phyloP scores from a whole-genome alignment of 225 moss, liverwort and hornwort species.

The Bryoerythrophyllum caledonicum region DNA sequence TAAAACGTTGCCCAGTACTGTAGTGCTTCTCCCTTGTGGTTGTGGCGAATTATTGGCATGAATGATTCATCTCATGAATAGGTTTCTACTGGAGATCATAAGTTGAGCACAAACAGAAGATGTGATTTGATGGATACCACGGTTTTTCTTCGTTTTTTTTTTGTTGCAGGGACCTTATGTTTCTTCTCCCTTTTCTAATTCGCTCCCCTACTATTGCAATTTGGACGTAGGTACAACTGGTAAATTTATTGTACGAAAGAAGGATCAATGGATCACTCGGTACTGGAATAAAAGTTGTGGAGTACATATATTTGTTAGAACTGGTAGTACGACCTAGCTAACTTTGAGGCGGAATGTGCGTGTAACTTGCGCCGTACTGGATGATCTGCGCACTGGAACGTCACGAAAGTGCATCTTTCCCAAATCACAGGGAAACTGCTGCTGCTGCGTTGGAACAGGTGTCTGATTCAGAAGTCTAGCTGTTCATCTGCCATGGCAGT shows the following conservation, averaged over 20 bases:
- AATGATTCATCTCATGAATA: too few species aligned
- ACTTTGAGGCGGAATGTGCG: conserved; percentile 32
- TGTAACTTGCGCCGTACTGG: conserved; percentile 26
- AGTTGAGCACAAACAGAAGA: too few species aligned
- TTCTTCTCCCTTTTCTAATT: too few species aligned
- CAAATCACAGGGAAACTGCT: conserved; percentile 38
- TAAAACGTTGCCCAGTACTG: too few species aligned
- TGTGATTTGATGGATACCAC: too few species aligned
- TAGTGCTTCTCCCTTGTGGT: too few species aligned
- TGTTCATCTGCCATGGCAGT: conserved; percentile 25
- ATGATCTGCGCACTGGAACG: conserved; percentile 8
- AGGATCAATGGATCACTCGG: background rate
- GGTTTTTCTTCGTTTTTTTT: too few species aligned
- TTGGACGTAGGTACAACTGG: too few species aligned
- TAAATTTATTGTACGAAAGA: background rate
- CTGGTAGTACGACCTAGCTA: conserved; percentile 1
- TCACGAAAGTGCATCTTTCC: conserved; percentile 24
- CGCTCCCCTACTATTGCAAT: too few species aligned
- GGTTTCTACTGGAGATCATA: background rate
- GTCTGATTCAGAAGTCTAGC: background rate
- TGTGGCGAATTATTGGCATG: too few species aligned
- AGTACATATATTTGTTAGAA: conserved; percentile 9
- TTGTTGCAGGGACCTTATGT: too few species aligned
- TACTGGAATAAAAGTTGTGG: background rate
- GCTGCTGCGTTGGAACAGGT: conserved; percentile 27